These are phyloP conservation scores for Pythium phragmiticola DNA, from an alignment of 352 stramenopile species.

Conservation along the genomic window DNA sequence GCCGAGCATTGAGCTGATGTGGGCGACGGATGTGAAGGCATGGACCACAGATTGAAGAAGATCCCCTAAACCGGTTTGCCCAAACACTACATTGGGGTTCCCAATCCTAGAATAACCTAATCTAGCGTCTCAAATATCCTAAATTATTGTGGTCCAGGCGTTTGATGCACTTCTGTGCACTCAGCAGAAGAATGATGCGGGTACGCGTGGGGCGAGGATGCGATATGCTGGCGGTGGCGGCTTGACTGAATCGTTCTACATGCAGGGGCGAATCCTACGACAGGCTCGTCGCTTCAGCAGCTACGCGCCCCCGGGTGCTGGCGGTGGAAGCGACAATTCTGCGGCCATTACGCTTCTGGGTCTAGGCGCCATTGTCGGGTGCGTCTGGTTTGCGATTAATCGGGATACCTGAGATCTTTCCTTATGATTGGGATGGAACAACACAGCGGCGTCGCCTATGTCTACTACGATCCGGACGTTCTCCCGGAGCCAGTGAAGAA, in stretches of 20 bases:
- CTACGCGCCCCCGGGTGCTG: slow-evolving; percentile 61
- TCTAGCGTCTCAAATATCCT: neutral
- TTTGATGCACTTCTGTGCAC: slow-evolving; percentile 25
- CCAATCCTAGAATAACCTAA: slow-evolving; percentile 5
- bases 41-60: neutral
- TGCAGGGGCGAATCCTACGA: slow-evolving; percentile 28
- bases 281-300: slow-evolving; percentile 60
- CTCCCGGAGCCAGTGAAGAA: slow-evolving; percentile 71
- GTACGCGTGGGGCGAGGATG: neutral
- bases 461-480: slow-evolving; percentile 87
- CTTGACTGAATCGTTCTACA: neutral
- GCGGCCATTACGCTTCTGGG: slow-evolving; percentile 78
- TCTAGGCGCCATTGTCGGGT: slow-evolving; percentile 64
- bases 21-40: neutral
- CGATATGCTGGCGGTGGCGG: neutral
- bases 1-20: slow-evolving; percentile 20
- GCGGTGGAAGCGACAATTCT: slow-evolving; percentile 72
- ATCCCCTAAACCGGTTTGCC: slow-evolving; percentile 25
- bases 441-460: slow-evolving; percentile 67
- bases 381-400: neutral
- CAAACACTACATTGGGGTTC: slow-evolving; percentile 29
- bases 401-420: neutral
- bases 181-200: slow-evolving; percentile 14
- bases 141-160: neutral
- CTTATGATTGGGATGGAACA: neutral